These are phyloP conservation scores for Monocercomonoides exilis DNA, from an alignment of 78 protist genomes.

Conservation along the genomic window DNA sequence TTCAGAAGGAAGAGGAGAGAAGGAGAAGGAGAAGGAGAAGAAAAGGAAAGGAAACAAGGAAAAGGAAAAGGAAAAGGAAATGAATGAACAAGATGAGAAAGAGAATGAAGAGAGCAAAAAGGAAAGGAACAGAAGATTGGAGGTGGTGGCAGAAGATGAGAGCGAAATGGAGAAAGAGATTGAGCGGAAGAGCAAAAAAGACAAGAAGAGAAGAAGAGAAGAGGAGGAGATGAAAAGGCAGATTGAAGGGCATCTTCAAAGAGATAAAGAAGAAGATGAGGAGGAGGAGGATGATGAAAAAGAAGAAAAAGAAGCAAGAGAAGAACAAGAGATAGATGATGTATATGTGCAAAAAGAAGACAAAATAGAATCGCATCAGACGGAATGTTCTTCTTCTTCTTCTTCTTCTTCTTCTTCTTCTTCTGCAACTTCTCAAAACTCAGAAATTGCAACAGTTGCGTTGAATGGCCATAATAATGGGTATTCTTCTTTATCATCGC, in stretches of 20 bases:
- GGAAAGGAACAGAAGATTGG: background rate
- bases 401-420: background rate
- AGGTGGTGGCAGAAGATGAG: background rate
- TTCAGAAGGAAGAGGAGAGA: too few relatives aligned
- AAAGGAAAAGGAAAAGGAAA: background rate
- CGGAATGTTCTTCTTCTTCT: background rate
- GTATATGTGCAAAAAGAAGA: background rate
- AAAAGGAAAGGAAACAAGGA: background rate
- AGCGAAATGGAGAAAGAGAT: background rate
- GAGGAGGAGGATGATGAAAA: too few relatives aligned
- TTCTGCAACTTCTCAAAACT: background rate
- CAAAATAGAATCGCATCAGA: background rate
- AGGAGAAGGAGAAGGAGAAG: background rate
- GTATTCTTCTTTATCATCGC: too few relatives aligned
- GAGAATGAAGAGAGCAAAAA: background rate
- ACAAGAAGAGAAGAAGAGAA: background rate
- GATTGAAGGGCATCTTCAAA: too few relatives aligned
- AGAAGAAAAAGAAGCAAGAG: background rate
- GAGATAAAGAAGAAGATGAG: too few relatives aligned
- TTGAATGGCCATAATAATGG: background rate
- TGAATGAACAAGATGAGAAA: background rate
- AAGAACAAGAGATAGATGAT: background rate
- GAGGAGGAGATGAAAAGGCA: too few relatives aligned
- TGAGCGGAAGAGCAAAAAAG: background rate
- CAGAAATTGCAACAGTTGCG: background rate